phyloP scores from a whole-genome alignment of 139 green algal species.

The Chlamydomonas incerta region DNA sequence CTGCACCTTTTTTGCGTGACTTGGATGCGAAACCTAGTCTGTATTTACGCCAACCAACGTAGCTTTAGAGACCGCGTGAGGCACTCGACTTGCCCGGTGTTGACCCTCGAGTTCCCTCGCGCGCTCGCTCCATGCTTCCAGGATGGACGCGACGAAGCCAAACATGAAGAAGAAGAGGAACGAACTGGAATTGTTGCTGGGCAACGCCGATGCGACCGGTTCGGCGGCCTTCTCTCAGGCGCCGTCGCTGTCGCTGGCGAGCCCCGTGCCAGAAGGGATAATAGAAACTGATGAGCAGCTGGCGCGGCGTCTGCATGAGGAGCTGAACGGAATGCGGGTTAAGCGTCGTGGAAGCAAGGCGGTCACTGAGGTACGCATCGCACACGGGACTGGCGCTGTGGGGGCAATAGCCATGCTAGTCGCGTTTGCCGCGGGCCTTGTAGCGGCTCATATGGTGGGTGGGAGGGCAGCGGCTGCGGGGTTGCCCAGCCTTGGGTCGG shows the following conservation, averaged over 20 bases:
- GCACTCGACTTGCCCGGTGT: too few relatives aligned
- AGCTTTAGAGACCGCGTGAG: too few relatives aligned
- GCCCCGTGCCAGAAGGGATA: not conserved
- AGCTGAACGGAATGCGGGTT: constrained; percentile 62
- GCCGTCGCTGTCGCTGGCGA: not conserved
- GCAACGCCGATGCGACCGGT: not conserved
- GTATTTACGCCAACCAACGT: too few relatives aligned
- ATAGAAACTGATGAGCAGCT: constrained; percentile 69
- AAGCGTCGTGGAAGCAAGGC: constrained; percentile 45
- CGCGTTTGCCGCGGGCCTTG: too few relatives aligned
- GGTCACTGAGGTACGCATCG: not conserved
- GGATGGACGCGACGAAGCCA: constrained; percentile 18
- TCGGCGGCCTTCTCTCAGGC: not conserved
- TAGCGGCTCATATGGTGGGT: too few relatives aligned
- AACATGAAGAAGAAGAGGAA: constrained; percentile 24
- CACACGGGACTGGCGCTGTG: too few relatives aligned
- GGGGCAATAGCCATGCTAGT: too few relatives aligned
- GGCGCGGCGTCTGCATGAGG: constrained; percentile 72
- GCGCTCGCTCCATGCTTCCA: not conserved
- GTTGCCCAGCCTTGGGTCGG: too few relatives aligned
- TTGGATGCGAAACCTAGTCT: too few relatives aligned
- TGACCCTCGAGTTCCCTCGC: too few relatives aligned
- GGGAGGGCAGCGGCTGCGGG: too few relatives aligned
- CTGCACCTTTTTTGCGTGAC: too few relatives aligned
- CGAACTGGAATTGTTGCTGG: constrained; percentile 37